phyloP scores from a whole-genome alignment of 352 stramenopile species.

The Pythium scleroteichum region DNA sequence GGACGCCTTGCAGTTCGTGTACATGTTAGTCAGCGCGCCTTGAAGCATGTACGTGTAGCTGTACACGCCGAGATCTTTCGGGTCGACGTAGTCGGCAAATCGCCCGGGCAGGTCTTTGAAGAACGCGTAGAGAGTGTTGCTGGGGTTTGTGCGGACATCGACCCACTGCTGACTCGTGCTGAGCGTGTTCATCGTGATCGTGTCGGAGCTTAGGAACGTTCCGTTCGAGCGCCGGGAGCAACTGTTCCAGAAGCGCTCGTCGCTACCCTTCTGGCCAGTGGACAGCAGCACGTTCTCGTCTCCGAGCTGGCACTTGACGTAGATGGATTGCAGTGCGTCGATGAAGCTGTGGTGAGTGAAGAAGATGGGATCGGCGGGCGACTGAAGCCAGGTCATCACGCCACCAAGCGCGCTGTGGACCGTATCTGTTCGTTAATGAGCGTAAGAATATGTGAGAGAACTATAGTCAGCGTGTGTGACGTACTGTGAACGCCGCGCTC shows the following conservation, averaged over 20 bases:
- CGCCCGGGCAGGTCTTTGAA: constrained; percentile 58
- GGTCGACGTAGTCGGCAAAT: constrained; percentile 47
- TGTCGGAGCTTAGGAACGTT: constrained; percentile 18
- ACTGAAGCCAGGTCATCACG: constrained; percentile 21
- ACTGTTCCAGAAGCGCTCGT: constrained; percentile 35
- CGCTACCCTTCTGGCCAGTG: constrained; percentile 27
- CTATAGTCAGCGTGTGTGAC: not conserved
- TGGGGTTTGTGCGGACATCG: constrained; percentile 37
- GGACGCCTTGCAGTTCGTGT: constrained; percentile 42
- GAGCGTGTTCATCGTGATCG: constrained; percentile 16
- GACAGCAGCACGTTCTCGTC: constrained; percentile 28
- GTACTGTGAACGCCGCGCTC: constrained; percentile 31
- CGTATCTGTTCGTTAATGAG: constrained; percentile 6
- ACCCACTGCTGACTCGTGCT: constrained; percentile 19
- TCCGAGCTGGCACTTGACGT: constrained; percentile 29
- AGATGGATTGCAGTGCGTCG: constrained; percentile 27
- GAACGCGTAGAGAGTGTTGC: constrained; percentile 56
- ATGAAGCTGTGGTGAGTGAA: constrained; percentile 27
- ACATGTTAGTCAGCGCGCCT: constrained; percentile 51
- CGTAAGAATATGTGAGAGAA: not conserved
- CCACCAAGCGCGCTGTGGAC: constrained; percentile 24
- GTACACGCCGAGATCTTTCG: constrained; percentile 52
- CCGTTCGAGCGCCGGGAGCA: constrained; percentile 29
- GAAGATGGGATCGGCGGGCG: constrained; percentile 31
- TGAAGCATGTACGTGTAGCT: constrained; percentile 65